These are phyloP conservation scores for Gynostemma pentaphyllum DNA, from an alignment of 306 rosid genomes.

Conservation along the genomic window DNA sequence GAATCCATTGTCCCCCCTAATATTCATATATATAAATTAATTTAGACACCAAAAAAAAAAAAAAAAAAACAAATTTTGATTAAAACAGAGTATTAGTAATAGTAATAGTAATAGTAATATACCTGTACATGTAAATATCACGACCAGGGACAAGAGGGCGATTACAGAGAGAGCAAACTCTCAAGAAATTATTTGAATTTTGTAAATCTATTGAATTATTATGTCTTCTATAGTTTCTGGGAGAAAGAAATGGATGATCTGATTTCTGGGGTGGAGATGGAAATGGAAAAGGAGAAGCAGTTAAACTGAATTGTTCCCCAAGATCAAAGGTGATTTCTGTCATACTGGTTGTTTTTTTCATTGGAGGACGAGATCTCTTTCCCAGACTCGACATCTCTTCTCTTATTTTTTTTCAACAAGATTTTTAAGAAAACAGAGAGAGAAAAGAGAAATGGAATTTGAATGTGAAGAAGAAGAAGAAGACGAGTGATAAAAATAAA, in stretches of 20 bases:
- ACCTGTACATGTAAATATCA: slow-evolving; percentile 96
- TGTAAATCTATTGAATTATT: slow-evolving; percentile 29
- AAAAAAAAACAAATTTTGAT: neutral
- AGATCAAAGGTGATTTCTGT: slow-evolving; percentile 72
- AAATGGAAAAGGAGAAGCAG: neutral
- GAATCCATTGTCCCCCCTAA: slow-evolving; percentile 82
- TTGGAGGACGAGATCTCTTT: slow-evolving; percentile 67
- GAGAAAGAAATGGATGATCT: slow-evolving; percentile 24
- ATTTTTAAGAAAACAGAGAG: neutral
- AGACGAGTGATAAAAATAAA: slow-evolving; percentile 19
- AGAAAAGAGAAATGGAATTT: neutral
- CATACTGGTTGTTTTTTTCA: slow-evolving; percentile 79
- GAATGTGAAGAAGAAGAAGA: slow-evolving; percentile 4
- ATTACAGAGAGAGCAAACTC: slow-evolving; percentile 65
- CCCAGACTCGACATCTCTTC: slow-evolving; percentile 60
- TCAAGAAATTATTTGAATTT: slow-evolving; percentile 42
- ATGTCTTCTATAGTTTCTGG: slow-evolving; percentile 32
- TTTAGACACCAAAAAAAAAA: neutral
- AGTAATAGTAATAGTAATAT: neutral
- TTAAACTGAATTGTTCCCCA: slow-evolving; percentile 14
- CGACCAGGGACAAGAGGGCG: slow-evolving; percentile 57
- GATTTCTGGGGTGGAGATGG: neutral
- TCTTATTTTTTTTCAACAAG: neutral
- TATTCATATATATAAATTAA: slow-evolving; percentile 7
- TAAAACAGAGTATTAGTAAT: neutral